A percentile compares a stretch with the other conserved stretches of the same genome.
Evolutionary conservation across 148 eudicot species (phyloP).

Genomic region (Talinum fruticosum): DNA sequence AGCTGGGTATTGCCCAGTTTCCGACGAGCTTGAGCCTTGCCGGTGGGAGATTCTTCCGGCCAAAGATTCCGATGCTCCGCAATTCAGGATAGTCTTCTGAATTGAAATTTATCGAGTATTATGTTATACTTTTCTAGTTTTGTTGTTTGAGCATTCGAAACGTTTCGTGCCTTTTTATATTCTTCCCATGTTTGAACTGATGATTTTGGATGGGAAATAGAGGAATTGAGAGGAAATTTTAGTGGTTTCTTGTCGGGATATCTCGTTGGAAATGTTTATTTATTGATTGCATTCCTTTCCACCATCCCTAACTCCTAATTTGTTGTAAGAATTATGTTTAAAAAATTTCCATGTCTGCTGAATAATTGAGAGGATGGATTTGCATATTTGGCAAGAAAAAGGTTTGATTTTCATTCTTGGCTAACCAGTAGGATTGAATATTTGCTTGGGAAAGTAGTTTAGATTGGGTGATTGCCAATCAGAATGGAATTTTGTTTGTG

Average conservation of each 20-base stretch:
- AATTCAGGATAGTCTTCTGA: constrained; percentile 71
- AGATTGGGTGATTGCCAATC: not conserved
- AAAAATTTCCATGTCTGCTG: too few relatives aligned
- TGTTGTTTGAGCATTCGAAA: not conserved
- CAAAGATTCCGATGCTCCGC: constrained; percentile 57
- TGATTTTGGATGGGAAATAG: not conserved
- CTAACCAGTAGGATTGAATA: not conserved
- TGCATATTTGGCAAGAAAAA: too few relatives aligned
- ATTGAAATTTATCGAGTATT: not conserved
- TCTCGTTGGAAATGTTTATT: too few relatives aligned
- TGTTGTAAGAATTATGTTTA: too few relatives aligned
- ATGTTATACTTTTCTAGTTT: too few relatives aligned
- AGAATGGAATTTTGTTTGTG: not conserved
- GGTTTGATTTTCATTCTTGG: not conserved
- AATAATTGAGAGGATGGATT: too few relatives aligned
- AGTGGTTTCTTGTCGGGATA: not conserved
- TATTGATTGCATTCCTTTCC: too few relatives aligned
- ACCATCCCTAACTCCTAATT: too few relatives aligned
- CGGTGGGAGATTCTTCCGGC: constrained; percentile 86
- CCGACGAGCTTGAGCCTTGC: constrained; percentile 82
- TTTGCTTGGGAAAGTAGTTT: not conserved
- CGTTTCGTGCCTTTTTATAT: not conserved
- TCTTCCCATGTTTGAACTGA: not conserved
- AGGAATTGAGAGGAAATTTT: not conserved
- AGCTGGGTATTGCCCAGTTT: constrained; percentile 87